These are phyloP conservation scores for Populus davidiana DNA, from an alignment of 345 rosid genomes.

Conservation along the genomic window DNA sequence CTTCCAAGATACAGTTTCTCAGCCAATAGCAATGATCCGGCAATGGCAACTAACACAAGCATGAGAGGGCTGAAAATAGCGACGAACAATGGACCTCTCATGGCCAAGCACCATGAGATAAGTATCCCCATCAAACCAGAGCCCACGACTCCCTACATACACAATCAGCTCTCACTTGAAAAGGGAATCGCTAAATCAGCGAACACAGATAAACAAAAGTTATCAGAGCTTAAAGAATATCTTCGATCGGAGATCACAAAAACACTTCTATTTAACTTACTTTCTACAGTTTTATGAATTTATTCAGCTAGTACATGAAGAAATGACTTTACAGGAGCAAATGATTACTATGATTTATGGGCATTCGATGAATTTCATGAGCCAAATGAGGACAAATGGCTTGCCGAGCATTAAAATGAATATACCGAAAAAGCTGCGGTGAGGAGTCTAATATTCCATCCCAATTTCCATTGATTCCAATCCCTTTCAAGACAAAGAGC, in stretches of 20 bases:
- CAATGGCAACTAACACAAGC: conserved; percentile 21
- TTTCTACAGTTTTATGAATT: too few relatives aligned
- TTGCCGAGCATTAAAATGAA: background rate
- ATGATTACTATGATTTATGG: too few relatives aligned
- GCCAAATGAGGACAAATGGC: background rate
- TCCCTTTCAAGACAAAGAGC: conserved; percentile 33
- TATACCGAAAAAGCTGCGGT: conserved; percentile 35
- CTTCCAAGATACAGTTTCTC: conserved; percentile 36
- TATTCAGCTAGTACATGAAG: too few relatives aligned
- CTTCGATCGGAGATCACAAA: background rate
- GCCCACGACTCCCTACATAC: conserved; percentile 24
- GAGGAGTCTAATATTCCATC: conserved; percentile 45
- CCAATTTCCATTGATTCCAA: conserved; percentile 39
- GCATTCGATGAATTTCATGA: too few relatives aligned
- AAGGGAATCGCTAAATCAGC: too few relatives aligned
- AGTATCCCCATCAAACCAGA: conserved; percentile 12
- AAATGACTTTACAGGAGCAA: too few relatives aligned
- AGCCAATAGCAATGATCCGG: conserved; percentile 9
- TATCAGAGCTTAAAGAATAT: too few relatives aligned
- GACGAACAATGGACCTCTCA: conserved; percentile 30
- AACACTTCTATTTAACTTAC: too few relatives aligned
- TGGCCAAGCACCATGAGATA: conserved; percentile 14
- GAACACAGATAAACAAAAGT: background rate
- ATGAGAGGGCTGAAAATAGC: conserved; percentile 29
- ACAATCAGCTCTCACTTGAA: too few relatives aligned